Conservation (phyloP, 2,329 filamentous ascomycete species). For the Fusarium abutilonis region DNA sequence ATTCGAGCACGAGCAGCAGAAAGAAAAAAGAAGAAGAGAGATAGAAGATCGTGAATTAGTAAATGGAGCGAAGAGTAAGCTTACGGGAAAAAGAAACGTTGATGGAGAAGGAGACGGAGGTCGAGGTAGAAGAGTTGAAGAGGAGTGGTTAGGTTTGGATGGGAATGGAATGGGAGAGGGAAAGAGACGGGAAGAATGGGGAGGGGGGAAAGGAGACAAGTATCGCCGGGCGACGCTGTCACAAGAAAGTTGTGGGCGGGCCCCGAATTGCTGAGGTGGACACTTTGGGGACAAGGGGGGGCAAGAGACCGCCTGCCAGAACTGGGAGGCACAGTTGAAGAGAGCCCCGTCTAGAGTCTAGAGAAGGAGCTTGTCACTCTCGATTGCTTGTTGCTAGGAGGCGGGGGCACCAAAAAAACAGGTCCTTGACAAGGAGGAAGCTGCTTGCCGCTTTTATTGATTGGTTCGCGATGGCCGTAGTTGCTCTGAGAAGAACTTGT, state of each 20-base stretch:
- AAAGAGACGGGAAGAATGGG: constrained; percentile 44
- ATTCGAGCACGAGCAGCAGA: constrained; percentile 31
- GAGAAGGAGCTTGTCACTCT: constrained; percentile 28
- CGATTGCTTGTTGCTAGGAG: constrained; percentile 6
- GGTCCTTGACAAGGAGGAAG: constrained; percentile 22
- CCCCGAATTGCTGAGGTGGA: constrained; percentile 49
- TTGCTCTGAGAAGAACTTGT: constrained; percentile 35
- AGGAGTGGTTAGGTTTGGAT: constrained; percentile 36
- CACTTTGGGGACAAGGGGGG: constrained; percentile 40
- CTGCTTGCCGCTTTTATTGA: constrained; percentile 50
- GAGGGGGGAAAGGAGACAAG: constrained; percentile 50
- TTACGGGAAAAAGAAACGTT: constrained; percentile 46
- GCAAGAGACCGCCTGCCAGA: constrained; percentile 44
- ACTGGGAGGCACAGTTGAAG: constrained; percentile 5
- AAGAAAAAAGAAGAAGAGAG: constrained; percentile 40
- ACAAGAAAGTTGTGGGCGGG: constrained; percentile 52
- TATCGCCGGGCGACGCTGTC: constrained; percentile 49
- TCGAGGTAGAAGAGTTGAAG: constrained; percentile 46
- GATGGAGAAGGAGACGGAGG: constrained; percentile 48
- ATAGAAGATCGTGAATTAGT: constrained; percentile 14
- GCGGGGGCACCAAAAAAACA: constrained; percentile 35
- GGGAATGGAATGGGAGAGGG: constrained; percentile 42
- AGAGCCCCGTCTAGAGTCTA: constrained; percentile 9
- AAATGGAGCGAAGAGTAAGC: constrained; percentile 28
- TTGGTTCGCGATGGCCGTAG: constrained; percentile 51